Evolutionary conservation across 768 basidiomycete species (phyloP).

Genomic region (Rubroboletus satanas): DNA sequence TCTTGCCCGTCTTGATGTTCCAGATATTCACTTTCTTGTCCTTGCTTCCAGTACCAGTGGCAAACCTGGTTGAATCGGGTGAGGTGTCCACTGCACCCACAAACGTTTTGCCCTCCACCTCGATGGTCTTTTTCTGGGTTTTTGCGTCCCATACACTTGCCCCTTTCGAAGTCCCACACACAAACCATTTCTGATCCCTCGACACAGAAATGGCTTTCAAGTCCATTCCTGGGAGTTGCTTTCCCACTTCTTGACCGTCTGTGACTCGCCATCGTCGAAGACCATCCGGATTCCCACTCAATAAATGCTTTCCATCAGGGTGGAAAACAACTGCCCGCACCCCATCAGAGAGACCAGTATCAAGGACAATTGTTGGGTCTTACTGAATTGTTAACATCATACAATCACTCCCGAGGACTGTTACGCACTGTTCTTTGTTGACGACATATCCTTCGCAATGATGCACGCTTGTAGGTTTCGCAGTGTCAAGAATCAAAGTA

Average conservation of each 20-base stretch:
- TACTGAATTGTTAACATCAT: not conserved
- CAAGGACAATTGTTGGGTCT: not conserved
- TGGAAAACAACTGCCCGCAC: not conserved
- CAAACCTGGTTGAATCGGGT: not conserved
- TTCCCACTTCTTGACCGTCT: not conserved
- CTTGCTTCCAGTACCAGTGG: not conserved
- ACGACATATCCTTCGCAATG: not conserved
- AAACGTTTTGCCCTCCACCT: not conserved
- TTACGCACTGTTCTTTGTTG: not conserved
- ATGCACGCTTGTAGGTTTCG: not conserved
- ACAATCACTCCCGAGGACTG: not conserved
- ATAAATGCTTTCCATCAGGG: not conserved
- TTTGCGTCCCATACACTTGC: not conserved
- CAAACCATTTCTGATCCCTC: not conserved
- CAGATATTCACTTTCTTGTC: not conserved
- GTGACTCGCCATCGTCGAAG: not conserved
- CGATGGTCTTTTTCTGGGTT: not conserved
- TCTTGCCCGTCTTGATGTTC: not conserved
- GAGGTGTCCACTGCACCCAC: not conserved
- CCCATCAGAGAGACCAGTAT: not conserved
- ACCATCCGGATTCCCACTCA: not conserved
- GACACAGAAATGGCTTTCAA: not conserved
- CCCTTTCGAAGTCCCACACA: not conserved
- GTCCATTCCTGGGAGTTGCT: not conserved
- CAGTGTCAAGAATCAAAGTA: not conserved